Conservation (phyloP, 169 alveolate species). For the Theileria equi region DNA sequence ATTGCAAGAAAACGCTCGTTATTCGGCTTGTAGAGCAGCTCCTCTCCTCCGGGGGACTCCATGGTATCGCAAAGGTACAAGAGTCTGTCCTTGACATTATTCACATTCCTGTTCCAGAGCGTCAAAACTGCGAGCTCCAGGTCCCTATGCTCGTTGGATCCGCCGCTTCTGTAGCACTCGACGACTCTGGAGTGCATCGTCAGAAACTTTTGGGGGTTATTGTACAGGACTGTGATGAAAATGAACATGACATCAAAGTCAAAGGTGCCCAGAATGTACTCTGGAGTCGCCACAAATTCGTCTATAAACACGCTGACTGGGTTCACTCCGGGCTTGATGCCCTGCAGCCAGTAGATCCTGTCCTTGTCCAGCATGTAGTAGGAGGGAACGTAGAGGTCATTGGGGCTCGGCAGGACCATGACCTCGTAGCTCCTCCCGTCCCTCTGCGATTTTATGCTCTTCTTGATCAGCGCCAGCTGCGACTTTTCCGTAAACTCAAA, state of each 20-base stretch:
- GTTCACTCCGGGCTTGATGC: conserved; percentile 40
- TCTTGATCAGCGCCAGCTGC: background rate
- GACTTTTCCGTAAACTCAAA: background rate
- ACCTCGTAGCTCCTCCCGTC: conserved; percentile 9
- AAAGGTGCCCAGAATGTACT: conserved; percentile 30
- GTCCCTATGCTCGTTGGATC: background rate
- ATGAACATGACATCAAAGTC: conserved; percentile 45
- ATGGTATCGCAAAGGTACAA: conserved; percentile 29
- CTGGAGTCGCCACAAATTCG: conserved; percentile 13
- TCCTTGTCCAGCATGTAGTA: conserved; percentile 5
- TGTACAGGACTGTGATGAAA: conserved; percentile 36
- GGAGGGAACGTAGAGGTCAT: background rate
- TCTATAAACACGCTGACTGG: conserved; percentile 46
- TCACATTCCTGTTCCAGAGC: conserved; percentile 48
- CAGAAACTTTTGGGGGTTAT: conserved; percentile 23
- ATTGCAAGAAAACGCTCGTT: conserved; percentile 9
- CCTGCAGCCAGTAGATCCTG: conserved; percentile 39
- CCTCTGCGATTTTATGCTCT: background rate
- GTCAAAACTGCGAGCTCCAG: conserved; percentile 29
- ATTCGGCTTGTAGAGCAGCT: conserved; percentile 38
- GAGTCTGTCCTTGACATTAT: conserved; percentile 44
- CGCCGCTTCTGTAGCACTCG: conserved; percentile 26
- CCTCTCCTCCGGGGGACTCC: conserved; percentile 24
- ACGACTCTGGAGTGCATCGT: conserved; percentile 44
- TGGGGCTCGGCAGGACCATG: conserved; percentile 37